These are phyloP conservation scores for Neophaeococcomyces aloes DNA, from an alignment of 2,329 filamentous ascomycete genomes.

Conservation along the genomic window DNA sequence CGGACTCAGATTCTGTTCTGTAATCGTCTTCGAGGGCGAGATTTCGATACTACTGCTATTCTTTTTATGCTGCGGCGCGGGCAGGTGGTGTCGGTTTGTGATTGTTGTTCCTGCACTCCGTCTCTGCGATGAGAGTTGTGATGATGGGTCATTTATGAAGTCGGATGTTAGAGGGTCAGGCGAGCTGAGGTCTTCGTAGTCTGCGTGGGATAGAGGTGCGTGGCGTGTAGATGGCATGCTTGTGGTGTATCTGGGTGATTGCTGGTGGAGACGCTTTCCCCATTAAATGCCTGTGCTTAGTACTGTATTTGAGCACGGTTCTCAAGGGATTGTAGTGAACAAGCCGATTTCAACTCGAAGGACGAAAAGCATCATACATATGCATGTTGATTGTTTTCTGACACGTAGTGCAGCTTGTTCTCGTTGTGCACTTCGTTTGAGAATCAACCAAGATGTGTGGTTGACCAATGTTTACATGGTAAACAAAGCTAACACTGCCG, in stretches of 20 bases:
- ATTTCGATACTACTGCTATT: constrained; percentile 1
- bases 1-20: constrained; percentile 31
- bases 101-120: neutral
- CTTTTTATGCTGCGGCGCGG: neutral
- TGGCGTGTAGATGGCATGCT: constrained; percentile 8
- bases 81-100: neutral
- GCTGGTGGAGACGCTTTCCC: too few relatives aligned
- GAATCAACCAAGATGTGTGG: too few relatives aligned
- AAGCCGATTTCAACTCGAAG: too few relatives aligned
- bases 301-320: too few relatives aligned
- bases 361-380: too few relatives aligned
- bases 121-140: constrained; percentile 1
- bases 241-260: neutral
- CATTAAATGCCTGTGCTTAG: too few relatives aligned
- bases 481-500: constrained; percentile 9
- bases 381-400: too few relatives aligned
- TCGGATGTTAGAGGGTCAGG: constrained; percentile 20
- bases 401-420: too few relatives aligned
- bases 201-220: constrained; percentile 5
- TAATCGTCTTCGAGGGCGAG: constrained; percentile 9
- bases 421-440: too few relatives aligned
- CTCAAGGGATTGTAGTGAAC: too few relatives aligned
- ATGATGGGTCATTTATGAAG: constrained; percentile 10
- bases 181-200: constrained; percentile 16
- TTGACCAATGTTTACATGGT: constrained; percentile 10